phyloP scores from a whole-genome alignment of 2,329 filamentous ascomycete genomes.

The Aspergillus sp. region DNA sequence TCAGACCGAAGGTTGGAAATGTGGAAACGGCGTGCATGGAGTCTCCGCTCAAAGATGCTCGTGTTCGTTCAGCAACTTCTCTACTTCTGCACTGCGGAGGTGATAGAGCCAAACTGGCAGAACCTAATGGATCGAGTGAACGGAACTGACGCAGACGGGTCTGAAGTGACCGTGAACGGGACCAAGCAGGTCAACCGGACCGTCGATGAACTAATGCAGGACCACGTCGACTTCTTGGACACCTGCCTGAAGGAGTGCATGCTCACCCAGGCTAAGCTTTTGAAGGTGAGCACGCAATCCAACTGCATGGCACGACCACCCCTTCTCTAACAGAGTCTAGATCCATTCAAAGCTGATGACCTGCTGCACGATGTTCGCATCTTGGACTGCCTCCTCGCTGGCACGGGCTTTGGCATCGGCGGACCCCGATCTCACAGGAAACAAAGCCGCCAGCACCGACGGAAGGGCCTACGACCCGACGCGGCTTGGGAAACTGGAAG shows the following conservation, averaged over 20 bases:
- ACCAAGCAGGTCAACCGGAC: slow-evolving; percentile 64
- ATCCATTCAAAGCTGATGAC: slow-evolving; percentile 97
- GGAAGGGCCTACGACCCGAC: slow-evolving; percentile 54
- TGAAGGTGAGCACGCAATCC: slow-evolving; percentile 60
- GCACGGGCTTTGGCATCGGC: slow-evolving; percentile 79
- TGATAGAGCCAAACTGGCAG: slow-evolving; percentile 97
- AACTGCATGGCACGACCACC: neutral
- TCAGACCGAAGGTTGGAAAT: slow-evolving; percentile 71
- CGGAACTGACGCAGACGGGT: slow-evolving; percentile 47
- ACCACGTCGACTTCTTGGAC: slow-evolving; percentile 96
- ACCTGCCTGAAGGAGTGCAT: slow-evolving; percentile 99
- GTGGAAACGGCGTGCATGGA: slow-evolving; percentile 93
- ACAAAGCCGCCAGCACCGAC: slow-evolving; percentile 27
- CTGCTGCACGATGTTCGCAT: slow-evolving; percentile 90
- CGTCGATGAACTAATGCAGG: slow-evolving; percentile 97
- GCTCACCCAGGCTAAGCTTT: slow-evolving; percentile 92
- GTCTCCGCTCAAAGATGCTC: slow-evolving; percentile 86
- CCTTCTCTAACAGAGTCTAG: slow-evolving; percentile 44
- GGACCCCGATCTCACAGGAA: slow-evolving; percentile 67
- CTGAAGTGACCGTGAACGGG: slow-evolving; percentile 36
- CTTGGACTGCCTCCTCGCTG: slow-evolving; percentile 76
- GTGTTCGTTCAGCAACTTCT: slow-evolving; percentile 95
- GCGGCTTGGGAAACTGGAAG: slow-evolving; percentile 72
- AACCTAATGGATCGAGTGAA: slow-evolving; percentile 85
- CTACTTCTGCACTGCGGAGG: slow-evolving; percentile 95